Base-by-base conservation (phyloP, 257 asterid species). In the Mitragyna speciosa region DNA sequence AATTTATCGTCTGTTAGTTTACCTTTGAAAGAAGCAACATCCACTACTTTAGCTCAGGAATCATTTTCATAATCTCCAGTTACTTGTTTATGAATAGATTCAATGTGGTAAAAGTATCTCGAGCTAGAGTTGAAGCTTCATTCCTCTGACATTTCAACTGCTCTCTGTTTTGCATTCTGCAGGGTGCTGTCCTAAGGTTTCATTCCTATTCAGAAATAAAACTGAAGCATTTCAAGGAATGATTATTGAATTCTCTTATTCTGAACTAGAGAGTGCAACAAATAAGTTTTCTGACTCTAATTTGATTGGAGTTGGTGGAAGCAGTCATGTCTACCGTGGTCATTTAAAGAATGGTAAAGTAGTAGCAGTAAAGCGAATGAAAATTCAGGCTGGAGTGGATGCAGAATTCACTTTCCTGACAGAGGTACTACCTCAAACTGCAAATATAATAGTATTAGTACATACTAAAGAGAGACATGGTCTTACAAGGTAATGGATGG, bases 271-370 rank as follows among this genome's bases (percentile, higher is more conserved):
- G 87, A 90, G 80, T 73, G 94, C 97, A 56, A 92, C 99, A 15
- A 84, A 88, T 77, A 89, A 73, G 84, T 96, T 96, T 85, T 90
- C 93, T 28, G 88, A 85, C 69, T 83, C 89, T 79, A 91, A 92
- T 87, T 87, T 94, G 88, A 90, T 94, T 68, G 99, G 98, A 67
- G 88, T 89, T 73, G 99, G 99, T 76, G 99, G 97, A 65, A 92
- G 97, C 89, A 92, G 99, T 86, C 88, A 82, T n/a, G 99, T 96
- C 11, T 94, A 92, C 84, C 87, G 87, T 15, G 99, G 99, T 31
- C 82, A 67, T 76, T 94, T 96, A 66, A 88, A 90, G 81, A 92
- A 92, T 86, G 97, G 97, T 39, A 90, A 85, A 88, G 80, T 85
- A n/a, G 93, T 96, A 64, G 99, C 99, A 24, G 83, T 96, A 66